Percentiles rank a stretch among this genome's conserved stretches.
Evolutionary conservation across 2,329 filamentous ascomycete genomes (phyloP).

Genomic region (Pezicula radicicola): DNA sequence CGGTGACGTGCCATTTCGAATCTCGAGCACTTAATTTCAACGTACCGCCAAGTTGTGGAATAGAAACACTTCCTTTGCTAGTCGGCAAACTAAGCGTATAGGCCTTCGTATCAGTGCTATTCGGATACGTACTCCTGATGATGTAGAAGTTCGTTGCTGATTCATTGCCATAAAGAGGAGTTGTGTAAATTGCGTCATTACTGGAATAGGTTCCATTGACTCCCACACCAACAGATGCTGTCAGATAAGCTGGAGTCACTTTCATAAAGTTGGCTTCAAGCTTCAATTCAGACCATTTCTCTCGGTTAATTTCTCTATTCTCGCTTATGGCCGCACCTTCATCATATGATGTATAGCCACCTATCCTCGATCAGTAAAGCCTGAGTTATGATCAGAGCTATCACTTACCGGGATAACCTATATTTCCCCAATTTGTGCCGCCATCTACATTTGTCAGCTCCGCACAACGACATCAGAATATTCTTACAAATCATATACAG

Average conservation of each 20-base stretch:
- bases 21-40: constrained; percentile 61
- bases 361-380: no score
- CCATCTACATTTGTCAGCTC: constrained; percentile 52
- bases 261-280: constrained; percentile 72
- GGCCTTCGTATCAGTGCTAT: constrained; percentile 48
- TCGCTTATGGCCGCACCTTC: constrained; percentile 64
- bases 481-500: constrained; percentile 64
- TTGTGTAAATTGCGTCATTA: constrained; percentile 47
- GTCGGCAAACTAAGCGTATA: constrained; percentile 65
- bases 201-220: constrained; percentile 45
- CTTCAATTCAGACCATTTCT: constrained; percentile 80
- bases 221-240: constrained; percentile 49
- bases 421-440: constrained; percentile 81
- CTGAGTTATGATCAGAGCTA: no score
- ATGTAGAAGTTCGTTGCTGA: constrained; percentile 62
- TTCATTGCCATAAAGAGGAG: constrained; percentile 54
- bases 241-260: constrained; percentile 67
- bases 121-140: constrained; percentile 63
- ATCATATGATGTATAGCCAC: constrained; percentile 52
- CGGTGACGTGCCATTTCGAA: constrained; percentile 64
- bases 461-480: constrained; percentile 18
- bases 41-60: constrained; percentile 56
- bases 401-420: constrained; percentile 61
- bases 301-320: constrained; percentile 62
- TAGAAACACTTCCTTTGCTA: constrained; percentile 49